These are phyloP conservation scores for Amaranthus tricolor DNA, from an alignment of 179 eudicot species.

Conservation along the genomic window DNA sequence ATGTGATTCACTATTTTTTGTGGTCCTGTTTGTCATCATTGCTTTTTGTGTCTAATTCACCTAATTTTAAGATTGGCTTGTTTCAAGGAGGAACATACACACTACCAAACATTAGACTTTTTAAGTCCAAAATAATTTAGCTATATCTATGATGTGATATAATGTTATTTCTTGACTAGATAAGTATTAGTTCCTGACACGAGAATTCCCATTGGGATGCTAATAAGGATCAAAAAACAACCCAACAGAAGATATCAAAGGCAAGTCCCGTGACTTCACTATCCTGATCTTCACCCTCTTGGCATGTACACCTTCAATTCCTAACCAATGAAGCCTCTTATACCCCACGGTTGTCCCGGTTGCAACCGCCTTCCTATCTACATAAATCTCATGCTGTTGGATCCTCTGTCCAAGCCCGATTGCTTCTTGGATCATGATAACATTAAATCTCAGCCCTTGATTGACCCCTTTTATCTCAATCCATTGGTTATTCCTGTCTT, in stretches of 20 bases:
- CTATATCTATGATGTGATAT: too few relatives aligned
- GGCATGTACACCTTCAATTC: constrained; percentile 41
- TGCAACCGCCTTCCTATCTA: constrained; percentile 49
- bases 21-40: not conserved
- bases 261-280: constrained; percentile 55
- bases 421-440: constrained; percentile 80
- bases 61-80: not conserved
- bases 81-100: too few relatives aligned
- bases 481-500: constrained; percentile 42
- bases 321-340: constrained; percentile 79
- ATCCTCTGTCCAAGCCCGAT: constrained; percentile 92
- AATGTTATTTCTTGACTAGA: too few relatives aligned
- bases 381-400: constrained; percentile 53
- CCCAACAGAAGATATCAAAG: constrained; percentile 82
- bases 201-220: constrained; percentile 33
- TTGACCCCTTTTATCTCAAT: constrained; percentile 45
- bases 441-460: constrained; percentile 52
- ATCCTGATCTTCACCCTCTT: constrained; percentile 48
- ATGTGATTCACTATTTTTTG: constrained; percentile 14
- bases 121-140: too few relatives aligned
- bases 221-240: constrained; percentile 76
- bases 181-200: too few relatives aligned
- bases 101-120: too few relatives aligned
- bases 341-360: constrained; percentile 74
- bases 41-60: not conserved